Evolutionary conservation across 306 rosid species (phyloP), one percentile per base, ranked within the genome.

Genomic region (Alnus rubra): DNA sequence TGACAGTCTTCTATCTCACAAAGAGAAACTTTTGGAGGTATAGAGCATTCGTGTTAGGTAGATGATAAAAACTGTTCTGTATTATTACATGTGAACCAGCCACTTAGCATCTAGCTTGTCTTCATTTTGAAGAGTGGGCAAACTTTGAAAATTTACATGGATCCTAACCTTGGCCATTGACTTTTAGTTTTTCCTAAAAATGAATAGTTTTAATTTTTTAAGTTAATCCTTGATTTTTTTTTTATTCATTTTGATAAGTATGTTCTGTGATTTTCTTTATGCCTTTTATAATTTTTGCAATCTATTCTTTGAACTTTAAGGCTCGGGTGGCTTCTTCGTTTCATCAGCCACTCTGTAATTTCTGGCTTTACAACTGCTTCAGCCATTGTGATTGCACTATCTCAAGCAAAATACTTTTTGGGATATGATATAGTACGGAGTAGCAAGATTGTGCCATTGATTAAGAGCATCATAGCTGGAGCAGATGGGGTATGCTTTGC

Each of bases 271-370:
- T 67, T 39, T 67, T 42, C 45, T 16, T 42, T n/a, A n/a, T 68
- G 31, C 51, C 49, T 42, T 68, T 42, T 68, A 42, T 59, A 71
- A 58, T 30, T 37, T 39, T 52, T 63, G 69, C 50, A 4, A 42
- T 80, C 10, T 83, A 18, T 67, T 65, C 13, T 71, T 74, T 82
- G 78, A 81, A 62, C 28, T 50, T 89, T 84, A 96, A 95, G 99
- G 94, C 97, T 95, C 52, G 99, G 99, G 75, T 95, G 99, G 99
- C 84, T 95, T 85, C 82, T 95, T 84, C 97, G 99, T 78, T 95
- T 95, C 79, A 93, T 95, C 84, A 92, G 96, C 84, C 99, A 95
- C 92, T 91, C 99, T 15, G 99, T 95, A 85, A 95, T 95, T 62
- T 95, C 99, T 88, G 99, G 99, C 80, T 95, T 95, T 87, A 95